A percentile compares a stretch with the other conserved stretches of the same genome.
Conservation (phyloP, 2,329 filamentous ascomycete species). For the Monilinia fructicola region DNA sequence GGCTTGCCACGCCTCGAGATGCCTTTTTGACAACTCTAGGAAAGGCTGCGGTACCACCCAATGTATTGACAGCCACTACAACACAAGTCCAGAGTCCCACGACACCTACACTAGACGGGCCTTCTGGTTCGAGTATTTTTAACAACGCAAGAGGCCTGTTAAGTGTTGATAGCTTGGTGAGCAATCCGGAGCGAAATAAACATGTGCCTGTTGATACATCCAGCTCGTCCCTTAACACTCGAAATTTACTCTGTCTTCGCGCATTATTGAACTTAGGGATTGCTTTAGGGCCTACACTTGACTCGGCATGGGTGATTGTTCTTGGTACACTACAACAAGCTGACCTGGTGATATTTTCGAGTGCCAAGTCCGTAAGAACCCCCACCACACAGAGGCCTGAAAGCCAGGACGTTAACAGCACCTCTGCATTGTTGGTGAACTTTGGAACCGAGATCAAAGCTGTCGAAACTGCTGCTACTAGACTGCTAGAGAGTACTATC, state of each 20-base stretch:
- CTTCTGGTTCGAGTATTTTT: conserved; percentile 52
- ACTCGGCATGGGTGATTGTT: conserved; percentile 83
- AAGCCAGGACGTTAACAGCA: conserved; percentile 43
- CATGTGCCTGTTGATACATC: conserved; percentile 58
- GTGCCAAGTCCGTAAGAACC: conserved; percentile 53
- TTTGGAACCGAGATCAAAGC: conserved; percentile 80
- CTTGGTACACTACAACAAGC: conserved; percentile 91
- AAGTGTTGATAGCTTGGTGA: conserved; percentile 69
- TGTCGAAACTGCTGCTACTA: conserved; percentile 81
- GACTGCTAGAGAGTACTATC: conserved; percentile 86
- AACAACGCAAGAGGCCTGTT: conserved; percentile 70
- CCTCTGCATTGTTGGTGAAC: conserved; percentile 54
- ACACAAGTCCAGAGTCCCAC: conserved; percentile 50
- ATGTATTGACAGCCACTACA: conserved; percentile 63
- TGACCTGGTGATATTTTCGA: conserved; percentile 73
- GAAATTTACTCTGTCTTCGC: conserved; percentile 85
- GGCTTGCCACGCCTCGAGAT: conserved; percentile 82
- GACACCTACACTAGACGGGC: conserved; percentile 49
- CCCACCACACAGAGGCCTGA: conserved; percentile 51
- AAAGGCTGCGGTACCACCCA: conserved; percentile 88
- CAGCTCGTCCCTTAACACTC: conserved; percentile 66
- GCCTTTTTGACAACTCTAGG: conserved; percentile 92
- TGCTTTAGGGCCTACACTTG: conserved; percentile 83
- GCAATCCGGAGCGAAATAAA: conserved; percentile 60
- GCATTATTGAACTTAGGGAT: conserved; percentile 95